Base-by-base conservation (phyloP, 2,329 filamentous ascomycete genomes). In the Aureobasidium sp. region DNA sequence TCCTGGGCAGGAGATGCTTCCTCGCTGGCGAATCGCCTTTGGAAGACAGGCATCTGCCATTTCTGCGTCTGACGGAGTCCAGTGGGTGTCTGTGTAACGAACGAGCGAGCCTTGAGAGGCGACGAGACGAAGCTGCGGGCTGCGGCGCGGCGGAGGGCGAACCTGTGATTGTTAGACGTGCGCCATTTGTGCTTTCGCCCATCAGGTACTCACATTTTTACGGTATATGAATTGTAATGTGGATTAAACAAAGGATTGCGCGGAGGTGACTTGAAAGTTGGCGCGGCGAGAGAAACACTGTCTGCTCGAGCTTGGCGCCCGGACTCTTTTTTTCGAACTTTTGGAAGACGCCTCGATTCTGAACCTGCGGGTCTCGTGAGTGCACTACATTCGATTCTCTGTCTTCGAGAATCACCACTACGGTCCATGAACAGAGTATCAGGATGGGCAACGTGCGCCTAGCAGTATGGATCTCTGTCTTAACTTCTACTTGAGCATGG, bases 141-240 rank as follows among this genome's bases (percentile, higher is more conserved):
- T 67, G 83, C 82, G 66, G 80, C 76, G 69, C 82, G 82, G 64
- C 84, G 82, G 67, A 87, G 75, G 66, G 77, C 77, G 75, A 79
- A 81, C 84, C 83, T 86, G 49, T 11, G 49, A 39, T 8, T 31
- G 34, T 59, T 22, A 59, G 56, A 25, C 27, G 5, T n/a, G 41
- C 41, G 7, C 41, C 3, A 27, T 25, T 2, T 15, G 14, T 20
- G 14, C 12, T 2, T n/a, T 8, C n/a, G 8, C 4, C 3, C 36
- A 29, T 20, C 9, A 8, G 0, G 15, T 9, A 34, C 53, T 57
- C 20, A 57, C 53, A 57, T 57, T 5, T 45, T 45, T 57, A 34
- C 39, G 7, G 29, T 5, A 25, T n/a, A 34, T 17, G 20, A n/a
- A 45, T 9, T 8, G 29, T 22, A 22, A 22, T 34, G 27, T 57